Base-by-base conservation (phyloP, 106 monocot species). In the Dactylorhiza incarnata region DNA sequence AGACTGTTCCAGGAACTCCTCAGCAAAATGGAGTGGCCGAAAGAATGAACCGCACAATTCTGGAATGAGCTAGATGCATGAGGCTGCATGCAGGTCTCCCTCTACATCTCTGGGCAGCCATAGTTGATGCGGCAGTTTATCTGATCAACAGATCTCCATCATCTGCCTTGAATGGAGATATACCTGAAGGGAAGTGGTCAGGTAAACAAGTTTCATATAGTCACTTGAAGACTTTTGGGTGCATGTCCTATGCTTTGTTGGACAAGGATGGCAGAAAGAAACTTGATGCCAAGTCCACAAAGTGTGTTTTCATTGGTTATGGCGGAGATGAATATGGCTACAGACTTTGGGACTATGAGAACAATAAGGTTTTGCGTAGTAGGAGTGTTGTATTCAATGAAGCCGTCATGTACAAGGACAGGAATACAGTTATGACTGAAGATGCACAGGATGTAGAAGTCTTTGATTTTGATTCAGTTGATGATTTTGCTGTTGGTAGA, bases 11-110 rank as follows among this genome's bases (percentile, higher is more conserved):
- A 2, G 80, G 80, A 43, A 63, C 76, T 9, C 83, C 83, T 3
- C 76, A 84, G 67, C 80, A 84, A 49, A 84, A 84, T 44, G 84
- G 76, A 2, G 76, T 84, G n/a, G n/a, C n/a, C n/a, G n/a, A n/a
- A n/a, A n/a, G n/a, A n/a, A n/a, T n/a, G n/a, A n/a, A n/a, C n/a
- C 4, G 51, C 58, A 4, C 72, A 84, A n/a, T n/a, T n/a, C n/a
- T n/a, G n/a, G n/a, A n/a, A n/a, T n/a, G n/a, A n/a, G n/a, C n/a
- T n/a, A n/a, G n/a, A n/a, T n/a, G n/a, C n/a, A n/a, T n/a, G n/a
- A n/a, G n/a, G n/a, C n/a, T n/a, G n/a, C n/a, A n/a, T n/a, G n/a
- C n/a, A n/a, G n/a, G n/a, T n/a, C n/a, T n/a, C n/a, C n/a, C n/a
- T n/a, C n/a, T n/a, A n/a, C n/a, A n/a, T n/a, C n/a, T n/a, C n/a